Evolutionary conservation across 139 green algal species (phyloP), one percentile per base, ranked within the genome.

Genomic region (Chlorella vulgaris): DNA sequence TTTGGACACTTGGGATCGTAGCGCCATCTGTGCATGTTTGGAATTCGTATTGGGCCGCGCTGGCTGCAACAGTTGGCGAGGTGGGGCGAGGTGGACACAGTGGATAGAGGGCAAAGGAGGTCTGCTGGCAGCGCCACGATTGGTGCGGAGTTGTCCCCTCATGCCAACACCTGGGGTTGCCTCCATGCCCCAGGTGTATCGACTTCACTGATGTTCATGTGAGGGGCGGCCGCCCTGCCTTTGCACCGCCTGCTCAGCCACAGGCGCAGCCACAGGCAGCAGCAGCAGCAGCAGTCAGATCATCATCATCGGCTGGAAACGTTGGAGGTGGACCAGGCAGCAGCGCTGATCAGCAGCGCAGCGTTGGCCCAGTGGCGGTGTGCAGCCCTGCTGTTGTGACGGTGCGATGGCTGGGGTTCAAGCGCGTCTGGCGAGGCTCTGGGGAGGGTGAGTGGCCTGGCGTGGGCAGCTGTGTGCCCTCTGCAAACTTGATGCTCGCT

Each of bases 381-480:
- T 84, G 82, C 69, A 83, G 73, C 53, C 61, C 26, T 6, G 83
- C 78, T 18, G 40, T 81, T 36, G 90, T 98, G 40, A 96, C 88
- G 2, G 86, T 86, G 29, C 89, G 89, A 66, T 97, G 90, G 84
- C 71, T 95, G 80, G 94, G 92, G 51, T 98, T 95, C 83, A 68
- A 87, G 66, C 88, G 93, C 43, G 92, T 98, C 39, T 96, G 92
- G 91, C 84, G 88, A 7, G 88, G 89, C 76, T 85, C 63, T 28
- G 83, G 85, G 4, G 43, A 91, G 50, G 78, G 82, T 86, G 74
- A 42, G 71, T n/a, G n/a, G n/a, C 21, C 31, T 24, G 26, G 4
- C 39, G 22, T 24, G 28, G 22, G 33, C 7, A 8, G 18, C 29
- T 47, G 60, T 8, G 60, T n/a, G n/a, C n/a, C n/a, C n/a, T n/a